phyloP scores from a whole-genome alignment of 2,329 filamentous ascomycete genomes.

The Curvularia eragrostidis region DNA sequence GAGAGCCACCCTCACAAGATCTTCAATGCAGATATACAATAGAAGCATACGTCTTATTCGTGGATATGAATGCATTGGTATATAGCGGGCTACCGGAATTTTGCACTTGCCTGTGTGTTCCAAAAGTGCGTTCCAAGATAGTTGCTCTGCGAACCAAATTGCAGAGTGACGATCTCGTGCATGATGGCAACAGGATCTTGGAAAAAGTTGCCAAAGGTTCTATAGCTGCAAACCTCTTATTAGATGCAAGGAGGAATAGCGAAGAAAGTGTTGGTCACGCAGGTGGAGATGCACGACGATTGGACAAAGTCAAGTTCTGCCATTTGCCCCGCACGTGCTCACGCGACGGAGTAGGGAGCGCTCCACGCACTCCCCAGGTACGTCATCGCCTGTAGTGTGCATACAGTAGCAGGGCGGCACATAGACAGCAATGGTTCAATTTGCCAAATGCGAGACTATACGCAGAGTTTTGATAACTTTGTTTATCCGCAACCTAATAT shows the following conservation, averaged over 20 bases:
- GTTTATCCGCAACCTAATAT: background rate
- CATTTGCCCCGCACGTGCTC: slow-evolving; percentile 35
- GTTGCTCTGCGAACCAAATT: slow-evolving; percentile 92
- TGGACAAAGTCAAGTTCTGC: slow-evolving; percentile 15
- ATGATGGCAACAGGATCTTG: slow-evolving; percentile 58
- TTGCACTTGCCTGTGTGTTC: slow-evolving; percentile 77
- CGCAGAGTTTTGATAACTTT: background rate
- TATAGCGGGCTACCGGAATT: background rate
- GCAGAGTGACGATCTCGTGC: slow-evolving; percentile 94
- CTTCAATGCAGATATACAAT: background rate
- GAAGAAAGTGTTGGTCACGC: background rate
- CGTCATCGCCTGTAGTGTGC: background rate
- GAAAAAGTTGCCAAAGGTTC: background rate
- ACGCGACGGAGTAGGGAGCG: slow-evolving; percentile 22
- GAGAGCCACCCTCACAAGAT: background rate
- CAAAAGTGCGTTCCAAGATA: slow-evolving; percentile 96
- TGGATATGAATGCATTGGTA: no score
- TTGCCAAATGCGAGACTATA: no score
- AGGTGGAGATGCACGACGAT: slow-evolving; percentile 11
- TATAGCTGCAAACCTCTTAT: background rate
- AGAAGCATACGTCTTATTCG: background rate
- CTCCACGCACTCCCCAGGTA: background rate
- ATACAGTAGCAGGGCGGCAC: background rate
- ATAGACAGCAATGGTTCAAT: background rate
- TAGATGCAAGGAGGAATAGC: background rate